A percentile compares a stretch with the other conserved stretches of the same genome.
phyloP scores from a whole-genome alignment of 306 rosid species.

The Medicago arabica region DNA sequence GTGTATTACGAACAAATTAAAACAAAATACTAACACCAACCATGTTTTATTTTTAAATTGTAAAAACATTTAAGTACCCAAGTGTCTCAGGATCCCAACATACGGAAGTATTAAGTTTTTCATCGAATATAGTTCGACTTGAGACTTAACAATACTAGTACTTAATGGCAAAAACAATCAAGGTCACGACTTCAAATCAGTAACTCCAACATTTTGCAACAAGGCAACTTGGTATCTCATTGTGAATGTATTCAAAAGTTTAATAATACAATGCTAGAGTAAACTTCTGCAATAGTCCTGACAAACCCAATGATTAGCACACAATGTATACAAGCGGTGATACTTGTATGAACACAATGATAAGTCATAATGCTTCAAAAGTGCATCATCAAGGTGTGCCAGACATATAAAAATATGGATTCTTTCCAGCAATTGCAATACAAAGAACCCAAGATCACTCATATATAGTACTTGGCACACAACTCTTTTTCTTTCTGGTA shows the following conservation, averaged over 20 bases:
- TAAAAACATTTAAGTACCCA: no score
- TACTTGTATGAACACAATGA: conserved; percentile 2
- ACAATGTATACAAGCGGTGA: neutral
- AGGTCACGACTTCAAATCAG: neutral
- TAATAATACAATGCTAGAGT: neutral
- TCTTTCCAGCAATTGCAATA: neutral
- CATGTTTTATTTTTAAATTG: no score
- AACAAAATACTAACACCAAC: no score
- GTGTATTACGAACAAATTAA: no score
- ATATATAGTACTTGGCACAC: neutral
- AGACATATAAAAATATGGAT: neutral
- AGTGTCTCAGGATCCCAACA: no score
- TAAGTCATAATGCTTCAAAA: conserved; percentile 21
- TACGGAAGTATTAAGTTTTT: no score
- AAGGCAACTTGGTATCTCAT: neutral
- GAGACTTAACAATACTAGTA: no score
- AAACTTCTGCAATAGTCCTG: neutral
- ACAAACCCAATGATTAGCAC: neutral
- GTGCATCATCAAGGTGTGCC: neutral
- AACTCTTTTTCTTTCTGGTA: neutral
- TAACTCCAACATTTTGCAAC: neutral
- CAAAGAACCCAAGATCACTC: neutral
- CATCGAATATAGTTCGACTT: no score
- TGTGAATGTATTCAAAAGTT: conserved; percentile 1
- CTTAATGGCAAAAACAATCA: no score